These are phyloP conservation scores for Thymus quinquecostatus DNA, from an alignment of 257 asterid species.

Conservation along the genomic window DNA sequence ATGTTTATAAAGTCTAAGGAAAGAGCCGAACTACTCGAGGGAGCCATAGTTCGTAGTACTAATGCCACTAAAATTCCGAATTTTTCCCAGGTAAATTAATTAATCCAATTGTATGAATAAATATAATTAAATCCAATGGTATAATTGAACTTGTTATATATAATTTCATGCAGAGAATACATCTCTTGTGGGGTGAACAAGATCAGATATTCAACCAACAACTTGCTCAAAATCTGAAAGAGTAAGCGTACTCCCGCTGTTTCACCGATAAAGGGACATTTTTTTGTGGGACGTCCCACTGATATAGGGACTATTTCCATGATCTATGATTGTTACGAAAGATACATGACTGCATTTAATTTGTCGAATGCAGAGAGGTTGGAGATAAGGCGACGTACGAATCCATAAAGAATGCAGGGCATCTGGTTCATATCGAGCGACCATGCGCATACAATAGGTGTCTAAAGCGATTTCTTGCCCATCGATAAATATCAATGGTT, in stretches of 20 bases:
- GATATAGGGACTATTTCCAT: no score
- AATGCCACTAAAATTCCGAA: slow-evolving; percentile 61
- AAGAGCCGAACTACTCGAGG: slow-evolving; percentile 82
- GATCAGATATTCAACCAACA: slow-evolving; percentile 77
- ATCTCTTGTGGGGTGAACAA: slow-evolving; percentile 87
- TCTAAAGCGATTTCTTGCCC: slow-evolving; percentile 68
- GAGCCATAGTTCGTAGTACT: slow-evolving; percentile 57
- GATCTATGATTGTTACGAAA: not conserved
- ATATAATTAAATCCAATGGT: no score
- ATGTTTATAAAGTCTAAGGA: slow-evolving; percentile 85
- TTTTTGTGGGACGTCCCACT: no score
- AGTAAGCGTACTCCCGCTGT: slow-evolving; percentile 33
- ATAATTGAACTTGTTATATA: not conserved
- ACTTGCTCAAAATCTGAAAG: slow-evolving; percentile 73
- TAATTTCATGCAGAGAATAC: slow-evolving; percentile 60
- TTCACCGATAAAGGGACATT: no score
- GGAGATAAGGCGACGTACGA: slow-evolving; percentile 59
- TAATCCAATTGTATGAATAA: no score
- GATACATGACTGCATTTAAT: no score
- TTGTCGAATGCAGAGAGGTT: slow-evolving; percentile 52
- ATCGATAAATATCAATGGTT: slow-evolving; percentile 17
- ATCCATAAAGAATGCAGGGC: slow-evolving; percentile 77
- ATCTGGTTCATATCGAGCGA: slow-evolving; percentile 81
- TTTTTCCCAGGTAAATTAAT: slow-evolving; percentile 51
- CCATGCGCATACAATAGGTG: slow-evolving; percentile 70